Conservation (phyloP, 148 eudicot species). For the Diospyros lotus region DNA sequence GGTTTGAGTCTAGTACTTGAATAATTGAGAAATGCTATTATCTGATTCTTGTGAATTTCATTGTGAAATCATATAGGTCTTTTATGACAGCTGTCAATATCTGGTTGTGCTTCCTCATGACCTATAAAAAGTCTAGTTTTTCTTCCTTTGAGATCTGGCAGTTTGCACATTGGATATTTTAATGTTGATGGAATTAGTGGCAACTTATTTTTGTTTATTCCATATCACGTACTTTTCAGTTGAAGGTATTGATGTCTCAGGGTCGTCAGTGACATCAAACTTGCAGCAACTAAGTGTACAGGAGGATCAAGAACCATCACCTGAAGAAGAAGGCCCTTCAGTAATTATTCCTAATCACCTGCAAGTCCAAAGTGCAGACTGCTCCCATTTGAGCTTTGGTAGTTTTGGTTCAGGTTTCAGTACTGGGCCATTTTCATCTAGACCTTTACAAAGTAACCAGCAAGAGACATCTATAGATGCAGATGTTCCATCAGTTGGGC, state of each 20-base stretch:
- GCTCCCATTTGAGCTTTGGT: conserved; percentile 92
- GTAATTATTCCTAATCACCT: conserved; percentile 85
- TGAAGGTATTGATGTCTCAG: conserved; percentile 43
- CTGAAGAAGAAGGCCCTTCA: conserved; percentile 66
- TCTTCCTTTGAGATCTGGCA: neutral
- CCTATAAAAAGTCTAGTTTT: neutral
- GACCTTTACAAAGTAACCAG: conserved; percentile 29
- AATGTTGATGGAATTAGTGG: neutral
- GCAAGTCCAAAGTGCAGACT: conserved; percentile 70
- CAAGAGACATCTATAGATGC: conserved; percentile 50
- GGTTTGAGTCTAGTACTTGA: too few relatives aligned
- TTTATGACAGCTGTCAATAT: too few relatives aligned
- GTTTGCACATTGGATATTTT: neutral
- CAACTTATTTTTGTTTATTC: neutral
- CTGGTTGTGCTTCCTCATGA: too few relatives aligned
- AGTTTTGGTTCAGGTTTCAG: conserved; percentile 66
- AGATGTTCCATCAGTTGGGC: conserved; percentile 51
- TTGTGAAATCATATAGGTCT: too few relatives aligned
- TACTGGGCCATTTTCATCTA: conserved; percentile 47
- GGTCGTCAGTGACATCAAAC: conserved; percentile 58
- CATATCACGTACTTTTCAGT: conserved; percentile 24
- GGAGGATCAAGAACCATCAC: conserved; percentile 38
- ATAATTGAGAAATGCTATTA: too few relatives aligned
- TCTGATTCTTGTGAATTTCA: too few relatives aligned
- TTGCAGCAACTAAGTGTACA: conserved; percentile 58